These are phyloP conservation scores for Pseudevernia furfuracea DNA, from an alignment of 495 filamentous ascomycete genomes.

Conservation along the genomic window DNA sequence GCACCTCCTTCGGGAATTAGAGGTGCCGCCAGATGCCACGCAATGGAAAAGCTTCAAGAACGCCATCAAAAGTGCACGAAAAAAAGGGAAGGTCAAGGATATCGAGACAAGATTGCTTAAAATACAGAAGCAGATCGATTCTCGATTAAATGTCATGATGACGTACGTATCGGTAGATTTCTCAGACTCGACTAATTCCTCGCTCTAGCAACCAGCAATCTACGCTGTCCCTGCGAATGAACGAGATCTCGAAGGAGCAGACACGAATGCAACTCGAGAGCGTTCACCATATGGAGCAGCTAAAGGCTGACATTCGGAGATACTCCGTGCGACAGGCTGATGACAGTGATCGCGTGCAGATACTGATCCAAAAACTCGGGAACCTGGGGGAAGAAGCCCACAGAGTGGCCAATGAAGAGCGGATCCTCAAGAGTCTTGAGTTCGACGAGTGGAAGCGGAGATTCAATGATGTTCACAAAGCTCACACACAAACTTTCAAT, in stretches of 20 bases:
- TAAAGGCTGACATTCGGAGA: not conserved
- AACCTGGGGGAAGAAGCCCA: not conserved
- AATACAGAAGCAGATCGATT: slow-evolving; percentile 6
- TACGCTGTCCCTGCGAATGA: not conserved
- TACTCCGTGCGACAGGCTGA: not conserved
- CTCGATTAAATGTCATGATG: not conserved
- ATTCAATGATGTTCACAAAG: slow-evolving; percentile 5
- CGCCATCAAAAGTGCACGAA: slow-evolving; percentile 4
- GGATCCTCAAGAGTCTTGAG: slow-evolving; percentile 8
- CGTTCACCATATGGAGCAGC: slow-evolving; percentile 8
- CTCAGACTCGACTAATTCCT: not conserved
- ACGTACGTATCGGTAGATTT: slow-evolving; percentile 1
- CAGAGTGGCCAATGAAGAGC: slow-evolving; percentile 1
- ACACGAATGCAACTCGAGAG: slow-evolving; percentile 1
- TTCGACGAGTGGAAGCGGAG: slow-evolving; percentile 7
- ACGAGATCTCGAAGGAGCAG: slow-evolving; percentile 1
- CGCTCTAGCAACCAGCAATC: slow-evolving; percentile 9
- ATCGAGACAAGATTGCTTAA: not conserved
- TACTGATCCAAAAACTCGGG: not conserved
- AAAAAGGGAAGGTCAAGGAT: not conserved
- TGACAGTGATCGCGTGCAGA: not conserved
- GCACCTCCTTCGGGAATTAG: not conserved
- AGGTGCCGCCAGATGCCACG: not conserved
- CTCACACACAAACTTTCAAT: slow-evolving; percentile 2
- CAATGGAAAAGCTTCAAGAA: slow-evolving; percentile 5